A percentile compares a stretch with the other conserved stretches of the same genome.
Evolutionary conservation across 805 yeast genomes (phyloP).

Genomic region (Scheffersomyces coipomensis): DNA sequence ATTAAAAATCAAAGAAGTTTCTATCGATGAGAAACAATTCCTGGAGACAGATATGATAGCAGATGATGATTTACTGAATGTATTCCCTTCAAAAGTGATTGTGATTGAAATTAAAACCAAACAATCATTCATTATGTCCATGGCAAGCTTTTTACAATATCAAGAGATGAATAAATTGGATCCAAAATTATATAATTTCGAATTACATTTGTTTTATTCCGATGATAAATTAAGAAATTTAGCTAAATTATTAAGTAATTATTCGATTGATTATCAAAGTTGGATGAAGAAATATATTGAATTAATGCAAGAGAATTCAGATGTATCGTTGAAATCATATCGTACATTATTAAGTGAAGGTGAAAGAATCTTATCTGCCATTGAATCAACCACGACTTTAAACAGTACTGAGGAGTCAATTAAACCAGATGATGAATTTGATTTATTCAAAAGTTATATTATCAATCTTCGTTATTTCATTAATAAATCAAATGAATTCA

Average conservation of each 20-base stretch:
- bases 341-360: slow-evolving; percentile 52
- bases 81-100: slow-evolving; percentile 56
- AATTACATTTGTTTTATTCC: slow-evolving; percentile 45
- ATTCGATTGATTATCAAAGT: slow-evolving; percentile 44
- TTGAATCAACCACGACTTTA: slow-evolving; percentile 25
- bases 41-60: slow-evolving; percentile 41
- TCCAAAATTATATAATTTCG: slow-evolving; percentile 17
- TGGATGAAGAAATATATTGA: slow-evolving; percentile 53
- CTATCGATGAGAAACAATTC: slow-evolving; percentile 27
- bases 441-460: slow-evolving; percentile 7
- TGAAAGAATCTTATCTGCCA: slow-evolving; percentile 44
- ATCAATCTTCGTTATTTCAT: slow-evolving; percentile 41
- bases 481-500: slow-evolving; percentile 47
- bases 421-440: slow-evolving; percentile 4
- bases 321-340: slow-evolving; percentile 47
- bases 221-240: slow-evolving; percentile 51
- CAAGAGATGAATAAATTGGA: slow-evolving; percentile 1
- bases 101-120: slow-evolving; percentile 25
- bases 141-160: slow-evolving; percentile 27
- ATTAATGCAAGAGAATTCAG: slow-evolving; percentile 36
- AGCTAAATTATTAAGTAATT: slow-evolving; percentile 33
- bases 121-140: slow-evolving; percentile 31
- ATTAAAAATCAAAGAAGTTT: slow-evolving; percentile 18
- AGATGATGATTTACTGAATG: slow-evolving; percentile 50
- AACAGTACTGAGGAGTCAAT: slow-evolving; percentile 3